Evolutionary conservation across 441 rosid species (phyloP).

Genomic region (Pelargonium citronellum): DNA sequence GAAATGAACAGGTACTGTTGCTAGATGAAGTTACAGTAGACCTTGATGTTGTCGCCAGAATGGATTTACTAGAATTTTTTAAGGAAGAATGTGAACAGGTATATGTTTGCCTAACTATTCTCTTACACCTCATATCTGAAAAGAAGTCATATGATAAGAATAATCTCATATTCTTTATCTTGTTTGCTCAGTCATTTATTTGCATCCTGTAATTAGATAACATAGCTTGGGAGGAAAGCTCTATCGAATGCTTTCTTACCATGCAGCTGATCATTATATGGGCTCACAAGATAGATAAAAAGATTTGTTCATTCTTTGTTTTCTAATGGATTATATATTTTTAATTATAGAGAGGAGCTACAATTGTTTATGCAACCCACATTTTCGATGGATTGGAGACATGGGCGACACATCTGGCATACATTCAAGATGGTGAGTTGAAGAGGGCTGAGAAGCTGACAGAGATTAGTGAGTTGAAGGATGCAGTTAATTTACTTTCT

Average conservation of each 20-base stretch:
- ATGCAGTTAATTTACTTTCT: constrained; percentile 62
- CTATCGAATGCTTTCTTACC: neutral
- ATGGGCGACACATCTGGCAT: constrained; percentile 72
- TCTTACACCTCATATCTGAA: neutral
- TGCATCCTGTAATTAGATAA: neutral
- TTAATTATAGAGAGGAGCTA: constrained; percentile 52
- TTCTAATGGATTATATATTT: neutral
- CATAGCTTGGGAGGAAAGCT: neutral
- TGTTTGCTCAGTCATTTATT: constrained; percentile 10
- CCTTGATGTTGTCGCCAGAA: constrained; percentile 63
- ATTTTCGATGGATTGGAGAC: constrained; percentile 67
- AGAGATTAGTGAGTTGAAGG: constrained; percentile 55
- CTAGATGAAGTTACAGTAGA: constrained; percentile 74
- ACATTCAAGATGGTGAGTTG: constrained; percentile 75
- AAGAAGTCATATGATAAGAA: neutral
- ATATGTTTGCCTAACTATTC: constrained; percentile 11
- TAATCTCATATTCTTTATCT: neutral
- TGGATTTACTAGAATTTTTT: constrained; percentile 66
- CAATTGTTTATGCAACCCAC: constrained; percentile 65
- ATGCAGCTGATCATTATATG: neutral
- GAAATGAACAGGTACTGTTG: constrained; percentile 45
- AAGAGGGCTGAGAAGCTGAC: constrained; percentile 48
- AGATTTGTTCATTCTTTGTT: neutral
- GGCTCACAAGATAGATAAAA: neutral
- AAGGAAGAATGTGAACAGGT: constrained; percentile 75